Evolutionary conservation across 768 basidiomycete species (phyloP).

Genomic region (Hygrocybe coccinea): DNA sequence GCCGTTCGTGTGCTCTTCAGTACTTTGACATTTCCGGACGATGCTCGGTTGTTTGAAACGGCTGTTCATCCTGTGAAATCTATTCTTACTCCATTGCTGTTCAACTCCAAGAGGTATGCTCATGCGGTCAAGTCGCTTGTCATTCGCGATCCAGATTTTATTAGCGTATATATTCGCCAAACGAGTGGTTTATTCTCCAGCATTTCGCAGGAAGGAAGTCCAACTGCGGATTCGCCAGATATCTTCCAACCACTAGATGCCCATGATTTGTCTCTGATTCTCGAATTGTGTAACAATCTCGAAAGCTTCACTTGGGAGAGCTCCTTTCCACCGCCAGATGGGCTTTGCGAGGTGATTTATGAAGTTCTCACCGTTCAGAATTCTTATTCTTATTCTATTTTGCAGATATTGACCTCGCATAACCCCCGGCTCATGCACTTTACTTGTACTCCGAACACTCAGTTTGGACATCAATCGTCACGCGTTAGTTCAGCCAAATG

Average conservation of each 20-base stretch:
- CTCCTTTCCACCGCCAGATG: slow-evolving; percentile 33
- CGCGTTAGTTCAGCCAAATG: slow-evolving; percentile 25
- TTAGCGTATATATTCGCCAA: neutral
- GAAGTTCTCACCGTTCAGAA: neutral
- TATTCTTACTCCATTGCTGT: slow-evolving; percentile 23
- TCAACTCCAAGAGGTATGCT: slow-evolving; percentile 31
- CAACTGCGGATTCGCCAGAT: neutral
- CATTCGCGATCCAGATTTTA: slow-evolving; percentile 15
- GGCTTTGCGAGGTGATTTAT: slow-evolving; percentile 33
- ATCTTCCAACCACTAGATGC: slow-evolving; percentile 16
- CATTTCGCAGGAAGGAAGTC: neutral
- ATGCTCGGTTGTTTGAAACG: slow-evolving; percentile 18
- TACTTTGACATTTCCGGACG: slow-evolving; percentile 27
- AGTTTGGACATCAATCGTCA: slow-evolving; percentile 8
- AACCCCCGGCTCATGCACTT: slow-evolving; percentile 23
- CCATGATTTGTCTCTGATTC: slow-evolving; percentile 11
- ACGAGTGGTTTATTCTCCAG: neutral
- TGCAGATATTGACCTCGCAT: slow-evolving; percentile 21
- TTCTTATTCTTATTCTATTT: neutral
- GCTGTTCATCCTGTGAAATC: slow-evolving; percentile 9
- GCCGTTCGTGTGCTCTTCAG: slow-evolving; percentile 29
- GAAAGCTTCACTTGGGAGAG: slow-evolving; percentile 32
- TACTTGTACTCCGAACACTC: slow-evolving; percentile 17
- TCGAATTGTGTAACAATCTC: slow-evolving; percentile 22
- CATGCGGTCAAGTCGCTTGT: slow-evolving; percentile 25